Base-by-base conservation (phyloP, 768 basidiomycete genomes). In the Saitozyma sp. region DNA sequence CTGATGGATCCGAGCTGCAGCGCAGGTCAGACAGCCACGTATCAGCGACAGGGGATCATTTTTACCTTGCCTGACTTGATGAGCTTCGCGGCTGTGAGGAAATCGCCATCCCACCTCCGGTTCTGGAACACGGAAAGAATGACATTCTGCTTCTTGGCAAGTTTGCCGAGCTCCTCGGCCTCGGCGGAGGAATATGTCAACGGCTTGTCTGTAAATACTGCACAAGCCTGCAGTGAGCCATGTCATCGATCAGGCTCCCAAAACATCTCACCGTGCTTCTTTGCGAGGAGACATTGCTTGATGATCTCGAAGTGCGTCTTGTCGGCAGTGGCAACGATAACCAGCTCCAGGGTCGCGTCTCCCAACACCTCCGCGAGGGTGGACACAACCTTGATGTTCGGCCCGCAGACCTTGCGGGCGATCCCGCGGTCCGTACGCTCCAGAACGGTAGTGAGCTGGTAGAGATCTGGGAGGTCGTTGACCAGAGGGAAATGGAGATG, bases 401-500 rank as follows among this genome's bases (percentile, higher is more conserved):
- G 39, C 6, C 63, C 61, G 43, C 43, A 41, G 5, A 60, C 41
- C 41, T 59, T 57, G 13, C 58, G 52, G 2, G 53, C 58, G 10
- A 56, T 13, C 0, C 68, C 70, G 87, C 56, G 89, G 84, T 76
- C 91, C 87, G 61, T 58, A 8, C 73, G 58, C 52, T 74, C 73
- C 14, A 70, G 60, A 0, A 72, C 67, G 6, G 70, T 66, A 80
- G 84, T 88, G 8, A 75, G 46, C 0, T 38, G 45, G 60, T 69
- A 75, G 11, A 66, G 46, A 13, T 72, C 65, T 3, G 66, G 68
- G 14, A 72, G 59, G 39, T 58, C 85, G 58, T 88, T 84, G 60
- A 93, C 81, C 77, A 91, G 88, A 0, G 91, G 91, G 60, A 87
- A 70, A 77, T 93, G 91, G 80, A 93, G 92, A 2, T 88, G 88